Conservation (phyloP, 2,329 filamentous ascomycete species). For the Ramularia collo-cygni region DNA sequence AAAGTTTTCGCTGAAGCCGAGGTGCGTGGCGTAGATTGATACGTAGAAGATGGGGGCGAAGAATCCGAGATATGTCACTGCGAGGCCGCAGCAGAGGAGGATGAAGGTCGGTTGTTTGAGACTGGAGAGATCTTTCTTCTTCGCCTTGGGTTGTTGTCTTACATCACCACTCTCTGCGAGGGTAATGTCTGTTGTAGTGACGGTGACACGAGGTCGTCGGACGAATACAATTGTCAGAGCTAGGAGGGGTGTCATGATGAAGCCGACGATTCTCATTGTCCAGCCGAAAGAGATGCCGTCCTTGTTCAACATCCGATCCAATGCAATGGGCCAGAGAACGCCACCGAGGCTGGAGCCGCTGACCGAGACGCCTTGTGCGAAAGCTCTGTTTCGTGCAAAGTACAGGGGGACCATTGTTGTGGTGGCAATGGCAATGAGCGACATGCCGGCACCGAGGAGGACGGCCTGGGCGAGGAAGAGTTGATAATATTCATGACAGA, state of each 20-base stretch:
- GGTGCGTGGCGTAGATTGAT: conserved; percentile 30
- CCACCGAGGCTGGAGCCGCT: conserved; percentile 47
- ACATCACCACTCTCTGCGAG: not conserved
- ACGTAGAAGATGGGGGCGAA: conserved; percentile 37
- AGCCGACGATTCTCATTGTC: conserved; percentile 46
- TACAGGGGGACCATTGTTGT: conserved; percentile 40
- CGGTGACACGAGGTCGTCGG: conserved; percentile 2
- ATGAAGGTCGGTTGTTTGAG: conserved; percentile 21
- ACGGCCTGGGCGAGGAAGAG: conserved; percentile 48
- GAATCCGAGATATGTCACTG: conserved; percentile 22
- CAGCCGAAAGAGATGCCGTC: conserved; percentile 46
- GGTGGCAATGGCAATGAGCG: conserved; percentile 40
- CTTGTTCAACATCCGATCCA: conserved; percentile 42
- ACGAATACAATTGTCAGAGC: not conserved
- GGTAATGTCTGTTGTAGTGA: not conserved
- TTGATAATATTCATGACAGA: conserved; percentile 45
- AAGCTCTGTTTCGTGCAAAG: conserved; percentile 43
- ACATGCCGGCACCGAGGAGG: conserved; percentile 37
- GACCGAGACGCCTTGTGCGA: conserved; percentile 42
- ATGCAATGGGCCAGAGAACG: conserved; percentile 45
- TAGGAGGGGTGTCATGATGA: conserved; percentile 41
- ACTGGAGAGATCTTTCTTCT: conserved; percentile 14
- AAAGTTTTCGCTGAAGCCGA: conserved; percentile 18
- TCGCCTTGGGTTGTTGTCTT: conserved; percentile 3
- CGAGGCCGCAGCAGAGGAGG: conserved; percentile 19